These are phyloP conservation scores for Trichoderma brevicompactum DNA, from an alignment of 2,329 filamentous ascomycete genomes.

Conservation along the genomic window DNA sequence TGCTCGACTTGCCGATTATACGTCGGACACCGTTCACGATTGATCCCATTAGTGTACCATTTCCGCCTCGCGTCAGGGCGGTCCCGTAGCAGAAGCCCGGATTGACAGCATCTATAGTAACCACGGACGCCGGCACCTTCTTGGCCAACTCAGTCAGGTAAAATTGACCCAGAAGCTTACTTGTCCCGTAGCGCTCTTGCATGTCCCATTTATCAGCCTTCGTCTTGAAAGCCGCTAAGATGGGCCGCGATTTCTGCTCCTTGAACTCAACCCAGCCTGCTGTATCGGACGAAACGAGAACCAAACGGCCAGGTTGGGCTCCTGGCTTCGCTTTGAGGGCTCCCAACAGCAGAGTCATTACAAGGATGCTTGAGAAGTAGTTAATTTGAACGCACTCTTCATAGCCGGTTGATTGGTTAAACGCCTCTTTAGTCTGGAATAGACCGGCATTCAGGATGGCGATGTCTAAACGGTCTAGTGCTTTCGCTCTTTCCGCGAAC, in stretches of 20 bases:
- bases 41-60: not conserved
- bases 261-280: constrained; percentile 9
- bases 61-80: not conserved
- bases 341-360: not conserved
- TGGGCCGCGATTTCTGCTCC: not conserved
- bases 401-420: not conserved
- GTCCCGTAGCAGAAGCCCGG: constrained; percentile 23
- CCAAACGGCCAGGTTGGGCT: not conserved
- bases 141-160: constrained; percentile 3
- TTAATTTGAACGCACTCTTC: constrained; percentile 14
- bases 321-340: not conserved
- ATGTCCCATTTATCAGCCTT: constrained; percentile 4
- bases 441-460: constrained; percentile 14
- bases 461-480: constrained; percentile 9
- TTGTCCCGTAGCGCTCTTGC: constrained; percentile 13
- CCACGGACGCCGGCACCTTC: not conserved
- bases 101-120: constrained; percentile 1
- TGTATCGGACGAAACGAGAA: constrained; percentile 9
- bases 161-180: constrained; percentile 11
- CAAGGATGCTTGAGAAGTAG: constrained; percentile 12
- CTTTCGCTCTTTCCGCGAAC: not conserved
- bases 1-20: not conserved
- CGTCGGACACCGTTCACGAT: constrained; percentile 11
- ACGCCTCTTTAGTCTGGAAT: constrained; percentile 4
- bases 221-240: constrained; percentile 1